Conservation (phyloP, 2,329 filamentous ascomycete species). For the Clonostachys rosea region DNA sequence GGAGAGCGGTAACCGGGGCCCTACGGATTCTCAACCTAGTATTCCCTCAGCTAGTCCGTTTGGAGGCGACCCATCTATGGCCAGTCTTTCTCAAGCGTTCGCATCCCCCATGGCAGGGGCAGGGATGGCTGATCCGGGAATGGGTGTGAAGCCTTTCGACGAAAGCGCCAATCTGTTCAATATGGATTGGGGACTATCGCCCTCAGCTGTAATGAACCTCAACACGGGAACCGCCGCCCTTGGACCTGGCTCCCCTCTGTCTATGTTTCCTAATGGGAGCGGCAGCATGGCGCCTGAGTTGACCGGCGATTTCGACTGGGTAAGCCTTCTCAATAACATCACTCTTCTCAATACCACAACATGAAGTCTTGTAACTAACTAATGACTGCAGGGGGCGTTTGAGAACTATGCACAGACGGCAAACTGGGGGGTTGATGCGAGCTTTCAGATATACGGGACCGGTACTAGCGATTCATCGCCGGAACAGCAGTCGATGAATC, state of each 20-base stretch:
- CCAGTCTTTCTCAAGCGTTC: conserved; percentile 3
- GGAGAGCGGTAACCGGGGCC: too few relatives aligned
- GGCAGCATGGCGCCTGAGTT: conserved; percentile 30
- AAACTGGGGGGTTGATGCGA: conserved; percentile 46
- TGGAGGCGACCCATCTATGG: too few relatives aligned
- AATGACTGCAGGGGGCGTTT: conserved; percentile 39
- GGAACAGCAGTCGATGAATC: too few relatives aligned
- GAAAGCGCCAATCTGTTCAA: conserved; percentile 33
- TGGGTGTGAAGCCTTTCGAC: conserved; percentile 17
- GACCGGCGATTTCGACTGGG: conserved; percentile 53
- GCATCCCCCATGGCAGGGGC: conserved; percentile 14
- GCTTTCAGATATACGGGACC: conserved; percentile 43
- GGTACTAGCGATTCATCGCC: background rate
- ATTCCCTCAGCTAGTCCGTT: too few relatives aligned
- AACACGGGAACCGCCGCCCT: conserved; percentile 1
- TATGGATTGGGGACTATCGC: conserved; percentile 35
- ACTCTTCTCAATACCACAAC: background rate
- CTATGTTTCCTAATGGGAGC: conserved; percentile 42
- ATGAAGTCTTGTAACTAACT: background rate
- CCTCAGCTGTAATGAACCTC: conserved; percentile 8
- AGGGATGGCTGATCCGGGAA: conserved; percentile 14
- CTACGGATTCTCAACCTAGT: too few relatives aligned
- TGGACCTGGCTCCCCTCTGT: conserved; percentile 37
- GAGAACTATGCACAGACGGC: conserved; percentile 52
- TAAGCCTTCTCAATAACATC: conserved; percentile 22